Evolutionary conservation across 768 basidiomycete species (phyloP).

Genomic region (Porphyrellus cyaneotinctus): DNA sequence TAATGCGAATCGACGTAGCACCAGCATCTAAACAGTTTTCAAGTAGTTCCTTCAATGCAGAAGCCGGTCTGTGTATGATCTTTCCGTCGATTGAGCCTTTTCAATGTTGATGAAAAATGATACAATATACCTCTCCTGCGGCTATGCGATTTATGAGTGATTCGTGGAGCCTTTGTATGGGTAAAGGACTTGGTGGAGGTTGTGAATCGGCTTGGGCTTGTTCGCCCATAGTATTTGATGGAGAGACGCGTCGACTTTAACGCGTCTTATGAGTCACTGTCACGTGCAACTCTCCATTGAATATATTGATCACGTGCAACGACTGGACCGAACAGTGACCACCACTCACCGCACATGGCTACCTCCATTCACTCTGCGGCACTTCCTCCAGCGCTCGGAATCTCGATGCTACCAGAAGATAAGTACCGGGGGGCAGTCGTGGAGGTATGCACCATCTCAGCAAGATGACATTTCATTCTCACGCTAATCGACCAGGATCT

Average conservation of each 20-base stretch:
- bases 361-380: background rate
- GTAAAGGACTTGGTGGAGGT: slow-evolving; percentile 43
- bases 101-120: background rate
- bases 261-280: background rate
- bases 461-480: background rate
- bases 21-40: slow-evolving; percentile 97
- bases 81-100: slow-evolving; percentile 31
- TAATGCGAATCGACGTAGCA: slow-evolving; percentile 79
- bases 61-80: slow-evolving; percentile 89
- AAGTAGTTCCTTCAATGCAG: slow-evolving; percentile 92
- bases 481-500: slow-evolving; percentile 40
- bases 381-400: background rate
- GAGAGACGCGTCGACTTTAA: background rate
- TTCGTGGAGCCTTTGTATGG: slow-evolving; percentile 75
- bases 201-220: slow-evolving; percentile 12
- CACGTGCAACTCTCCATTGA: background rate
- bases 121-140: slow-evolving; percentile 55
- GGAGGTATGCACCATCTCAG: slow-evolving; percentile 49
- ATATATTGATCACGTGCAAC: slow-evolving; percentile 3
- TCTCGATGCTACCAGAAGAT: slow-evolving; percentile 27
- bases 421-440: slow-evolving; percentile 90
- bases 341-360: background rate
- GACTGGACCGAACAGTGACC: too few species aligned
- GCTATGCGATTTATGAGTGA: slow-evolving; percentile 90
- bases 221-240: slow-evolving; percentile 10